A percentile compares a stretch with the other conserved stretches of the same genome.
Conservation (phyloP, 2,329 filamentous ascomycete genomes). For the Blastomyces parvus region DNA sequence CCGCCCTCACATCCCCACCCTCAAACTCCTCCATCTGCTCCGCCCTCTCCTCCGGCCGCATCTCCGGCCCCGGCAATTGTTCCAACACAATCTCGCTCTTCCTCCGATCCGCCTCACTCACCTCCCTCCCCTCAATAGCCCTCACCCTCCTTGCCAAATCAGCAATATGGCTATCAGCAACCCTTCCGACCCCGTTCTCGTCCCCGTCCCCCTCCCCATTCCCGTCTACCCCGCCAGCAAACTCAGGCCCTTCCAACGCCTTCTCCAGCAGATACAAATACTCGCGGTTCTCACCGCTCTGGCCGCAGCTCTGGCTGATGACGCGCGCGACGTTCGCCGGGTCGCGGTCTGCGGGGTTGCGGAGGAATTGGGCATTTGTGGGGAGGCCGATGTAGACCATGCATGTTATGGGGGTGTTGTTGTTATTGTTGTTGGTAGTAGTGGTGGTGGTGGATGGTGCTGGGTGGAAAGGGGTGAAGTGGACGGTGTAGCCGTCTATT, state of each 20-base stretch:
- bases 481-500: slow-evolving; percentile 94
- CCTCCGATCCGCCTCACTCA: slow-evolving; percentile 20
- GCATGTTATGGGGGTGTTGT: slow-evolving; percentile 38
- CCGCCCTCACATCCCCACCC: slow-evolving; percentile 22
- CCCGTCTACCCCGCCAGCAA: slow-evolving; percentile 63
- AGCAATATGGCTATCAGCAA: slow-evolving; percentile 71
- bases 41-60: slow-evolving; percentile 11
- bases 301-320: slow-evolving; percentile 66
- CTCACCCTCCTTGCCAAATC: slow-evolving; percentile 69
- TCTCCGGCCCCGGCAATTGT: slow-evolving; percentile 8
- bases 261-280: slow-evolving; percentile 75
- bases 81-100: slow-evolving; percentile 24
- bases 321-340: slow-evolving; percentile 67
- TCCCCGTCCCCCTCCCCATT: slow-evolving; percentile 61
- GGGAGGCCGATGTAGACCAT: slow-evolving; percentile 94
- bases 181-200: slow-evolving; percentile 60
- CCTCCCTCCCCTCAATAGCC: slow-evolving; percentile 44
- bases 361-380: slow-evolving; percentile 79
- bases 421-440: slow-evolving; percentile 25
- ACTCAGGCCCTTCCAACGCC: slow-evolving; percentile 61
- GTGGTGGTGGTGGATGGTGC: slow-evolving; percentile 31
- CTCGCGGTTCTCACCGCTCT: slow-evolving; percentile 81
- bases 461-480: slow-evolving; percentile 76
- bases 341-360: slow-evolving; percentile 50
- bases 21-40: slow-evolving; percentile 21